A percentile compares a stretch with the other conserved stretches of the same genome.
Conservation (phyloP, 345 rosid species). For the Hevea brasiliensis region DNA sequence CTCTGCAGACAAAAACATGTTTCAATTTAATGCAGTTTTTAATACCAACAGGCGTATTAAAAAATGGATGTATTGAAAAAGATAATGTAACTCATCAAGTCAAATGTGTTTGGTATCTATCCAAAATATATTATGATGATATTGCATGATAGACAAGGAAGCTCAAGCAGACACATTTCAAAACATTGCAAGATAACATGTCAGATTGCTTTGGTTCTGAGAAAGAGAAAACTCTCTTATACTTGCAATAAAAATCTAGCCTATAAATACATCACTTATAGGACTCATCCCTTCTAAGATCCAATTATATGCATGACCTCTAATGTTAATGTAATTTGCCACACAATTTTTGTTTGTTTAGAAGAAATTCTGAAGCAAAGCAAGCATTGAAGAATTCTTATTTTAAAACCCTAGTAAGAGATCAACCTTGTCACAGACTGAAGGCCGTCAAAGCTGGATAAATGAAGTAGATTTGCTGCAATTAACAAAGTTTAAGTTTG, state of each 20-base stretch:
- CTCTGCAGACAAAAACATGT: slow-evolving; percentile 34
- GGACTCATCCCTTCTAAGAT: not conserved
- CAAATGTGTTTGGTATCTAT: not conserved
- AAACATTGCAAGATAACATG: not conserved
- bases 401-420: not conserved
- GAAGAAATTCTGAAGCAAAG: slow-evolving; percentile 3
- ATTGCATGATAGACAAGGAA: not conserved
- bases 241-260: not conserved
- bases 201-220: not conserved
- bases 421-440: slow-evolving; percentile 34
- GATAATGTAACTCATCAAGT: not conserved
- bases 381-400: not conserved
- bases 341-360: no score
- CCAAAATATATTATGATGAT: not conserved
- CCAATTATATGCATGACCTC: slow-evolving; percentile 3
- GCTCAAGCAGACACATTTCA: not conserved
- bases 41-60: not conserved
- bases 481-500: slow-evolving; percentile 7
- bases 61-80: not conserved
- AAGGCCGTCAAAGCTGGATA: slow-evolving; percentile 39
- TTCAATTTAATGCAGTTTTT: not conserved
- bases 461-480: slow-evolving; percentile 37
- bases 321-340: no score
- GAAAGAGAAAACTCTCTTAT: no score
- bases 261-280: not conserved